Base-by-base conservation (phyloP, 805 yeast genomes). In the Diddensiella caesifluorescens region DNA sequence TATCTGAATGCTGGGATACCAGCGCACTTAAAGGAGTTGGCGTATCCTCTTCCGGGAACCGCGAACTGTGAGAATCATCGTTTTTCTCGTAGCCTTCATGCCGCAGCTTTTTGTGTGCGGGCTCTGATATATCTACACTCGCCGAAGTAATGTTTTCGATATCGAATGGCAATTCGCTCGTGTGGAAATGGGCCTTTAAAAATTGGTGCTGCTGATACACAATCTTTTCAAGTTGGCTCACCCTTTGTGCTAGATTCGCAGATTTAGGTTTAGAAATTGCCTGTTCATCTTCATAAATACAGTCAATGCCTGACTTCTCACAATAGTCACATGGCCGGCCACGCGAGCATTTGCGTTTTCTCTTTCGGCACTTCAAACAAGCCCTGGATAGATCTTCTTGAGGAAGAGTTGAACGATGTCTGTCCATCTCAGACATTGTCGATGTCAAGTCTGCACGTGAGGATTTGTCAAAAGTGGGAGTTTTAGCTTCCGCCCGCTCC, bases 271-370 rank as follows among this genome's bases (percentile, higher is more conserved):
- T n/a, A 26, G 21, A n/a, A 5, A 27, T 5, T 16, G 32, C 28
- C 40, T 5, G 12, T 19, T 21, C 16, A 22, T 18, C 32, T 20
- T 19, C 30, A 13, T 22, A 20, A 15, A 35, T 22, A 16, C 28
- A 41, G 13, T 22, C 28, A 18, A 16, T 19, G 22, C 19, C 38
- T 22, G 39, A 16, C n/a, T 27, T 26, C 21, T 29, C 29, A 28
- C 50, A 46, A 4, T 31, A 16, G 13, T 18, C 22, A 31, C 50
- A 46, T 18, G 50, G 50, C n/a, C 29, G 27, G 9, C 44, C 46
- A n/a, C 47, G 27, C n/a, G 45, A 35, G 21, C 50, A 46, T 19
- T 44, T 44, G 20, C 50, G 35, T 31, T 46, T 46, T 15, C 42
- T 31, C 25, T 30, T 34, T 12, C 50, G 36, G 29, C 50, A 46